Base-by-base conservation (phyloP, 352 stramenopile genomes). In the Pythium vanterpoolii region DNA sequence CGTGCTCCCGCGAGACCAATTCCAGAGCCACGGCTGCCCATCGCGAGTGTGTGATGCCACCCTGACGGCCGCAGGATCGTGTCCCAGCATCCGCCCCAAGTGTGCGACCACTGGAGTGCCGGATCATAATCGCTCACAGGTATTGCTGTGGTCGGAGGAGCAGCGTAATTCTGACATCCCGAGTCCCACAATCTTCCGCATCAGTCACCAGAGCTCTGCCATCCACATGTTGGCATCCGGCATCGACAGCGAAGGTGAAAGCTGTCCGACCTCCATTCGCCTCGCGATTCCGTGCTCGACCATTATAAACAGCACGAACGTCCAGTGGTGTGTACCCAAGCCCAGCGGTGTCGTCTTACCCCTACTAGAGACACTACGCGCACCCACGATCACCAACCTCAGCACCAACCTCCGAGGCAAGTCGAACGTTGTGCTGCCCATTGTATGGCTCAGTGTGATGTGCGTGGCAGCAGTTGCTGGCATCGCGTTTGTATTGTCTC, bases 131-230 rank as follows among this genome's bases (percentile, higher is more conserved):
- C 43, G 27, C 19, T 4, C 21, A n/a, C 27, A 28, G 44, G 40
- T 47, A 4, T 18, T 31, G 24, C 21, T 39, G 42, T 87, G 75
- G 76, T 56, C 67, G 5, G 69, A 86, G 54, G 77, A 87, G 49
- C 47, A 52, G 23, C 68, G 64, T 14, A 85, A 87, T 45, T 64
- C 59, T 5, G 69, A 85, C 28, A 60, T 85, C 31, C 75, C 75
- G 7, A 34, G 60, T 23, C 75, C 75, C 6, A 69, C 31, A 1
- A 54, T 80, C 23, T 61, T 53, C 19, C 71, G 69, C 13, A 49
- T 80, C 44, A 71, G 66, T 1, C 62, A 76, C 16, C 34, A 62
- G n/a, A 68, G 54, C 26, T 79, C 70, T 48, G 69, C 66, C 5
- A 83, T 85, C 34, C 56, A 83, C 49, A 19, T 73, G 70, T 19